Conservation (phyloP, 768 basidiomycete species). For the Hypholoma fasciculare region DNA sequence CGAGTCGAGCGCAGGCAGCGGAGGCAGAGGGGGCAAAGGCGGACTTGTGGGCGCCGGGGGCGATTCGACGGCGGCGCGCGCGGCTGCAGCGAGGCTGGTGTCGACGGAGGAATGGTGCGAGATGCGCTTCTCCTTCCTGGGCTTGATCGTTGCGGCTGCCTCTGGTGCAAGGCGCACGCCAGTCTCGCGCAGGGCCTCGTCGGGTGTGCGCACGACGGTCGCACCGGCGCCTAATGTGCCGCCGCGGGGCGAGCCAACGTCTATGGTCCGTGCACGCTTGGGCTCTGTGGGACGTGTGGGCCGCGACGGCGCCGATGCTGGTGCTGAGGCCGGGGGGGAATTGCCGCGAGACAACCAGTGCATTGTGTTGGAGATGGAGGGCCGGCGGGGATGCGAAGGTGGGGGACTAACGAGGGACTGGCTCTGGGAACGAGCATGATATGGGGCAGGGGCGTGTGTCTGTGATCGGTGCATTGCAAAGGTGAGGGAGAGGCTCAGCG, state of each 20-base stretch:
- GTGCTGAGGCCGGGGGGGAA: conserved; percentile 21
- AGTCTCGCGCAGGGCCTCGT: conserved; percentile 67
- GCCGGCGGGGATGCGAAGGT: conserved; percentile 26
- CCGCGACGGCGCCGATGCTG: conserved; percentile 14
- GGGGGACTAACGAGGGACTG: conserved; percentile 21
- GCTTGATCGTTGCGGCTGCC: conserved; percentile 10
- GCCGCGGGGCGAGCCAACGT: conserved; percentile 37
- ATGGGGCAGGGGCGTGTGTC: conserved; percentile 24
- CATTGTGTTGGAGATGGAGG: conserved; percentile 47
- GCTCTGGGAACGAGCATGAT: conserved; percentile 16
- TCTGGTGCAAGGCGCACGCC: conserved; percentile 39
- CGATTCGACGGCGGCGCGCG: neutral
- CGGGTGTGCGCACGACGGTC: conserved; percentile 75
- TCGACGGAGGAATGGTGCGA: neutral
- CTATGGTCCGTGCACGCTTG: conserved; percentile 41
- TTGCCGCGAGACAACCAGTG: conserved; percentile 48
- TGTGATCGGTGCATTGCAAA: conserved; percentile 31
- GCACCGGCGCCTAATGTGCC: conserved; percentile 71
- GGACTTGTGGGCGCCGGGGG: conserved; percentile 41
- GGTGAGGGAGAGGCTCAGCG: conserved; percentile 16
- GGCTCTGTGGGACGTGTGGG: conserved; percentile 38
- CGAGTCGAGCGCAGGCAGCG: conserved; percentile 42
- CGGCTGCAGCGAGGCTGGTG: conserved; percentile 4
- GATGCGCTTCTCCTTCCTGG: neutral
- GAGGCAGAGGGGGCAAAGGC: conserved; percentile 59